Evolutionary conservation across 371 early-diverging fungal species (phyloP).

Genomic region (Fennellomyces sp.): DNA sequence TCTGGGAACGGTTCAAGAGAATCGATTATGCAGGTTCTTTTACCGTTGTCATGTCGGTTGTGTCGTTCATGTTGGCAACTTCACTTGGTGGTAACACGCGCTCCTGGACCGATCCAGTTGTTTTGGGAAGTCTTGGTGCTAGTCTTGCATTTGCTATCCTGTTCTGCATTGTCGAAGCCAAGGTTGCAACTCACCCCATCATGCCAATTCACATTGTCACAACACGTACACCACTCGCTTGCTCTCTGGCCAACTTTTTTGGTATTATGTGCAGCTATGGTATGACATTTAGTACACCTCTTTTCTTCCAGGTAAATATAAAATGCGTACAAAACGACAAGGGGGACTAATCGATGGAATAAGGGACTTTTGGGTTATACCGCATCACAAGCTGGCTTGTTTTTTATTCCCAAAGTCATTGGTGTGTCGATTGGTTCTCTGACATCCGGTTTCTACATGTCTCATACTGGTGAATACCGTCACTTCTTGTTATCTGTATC

Average conservation of each 20-base stretch:
- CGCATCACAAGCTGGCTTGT: constrained; percentile 44
- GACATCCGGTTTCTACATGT: constrained; percentile 44
- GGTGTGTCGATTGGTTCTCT: constrained; percentile 40
- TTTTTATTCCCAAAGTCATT: constrained; percentile 38
- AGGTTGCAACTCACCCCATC: constrained; percentile 61
- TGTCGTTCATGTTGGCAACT: constrained; percentile 62
- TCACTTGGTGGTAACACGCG: constrained; percentile 66
- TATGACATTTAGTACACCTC: constrained; percentile 34
- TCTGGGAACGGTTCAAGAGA: constrained; percentile 54
- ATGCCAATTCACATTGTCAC: constrained; percentile 52
- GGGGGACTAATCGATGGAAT: background rate
- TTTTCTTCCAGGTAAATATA: constrained; percentile 37
- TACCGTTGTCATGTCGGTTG: constrained; percentile 50
- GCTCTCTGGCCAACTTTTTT: constrained; percentile 38
- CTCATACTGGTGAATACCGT: constrained; percentile 45
- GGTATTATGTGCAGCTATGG: constrained; percentile 33
- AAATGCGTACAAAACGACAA: background rate
- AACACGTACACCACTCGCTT: constrained; percentile 41
- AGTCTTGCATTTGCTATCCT: constrained; percentile 40
- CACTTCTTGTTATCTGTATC: constrained; percentile 25
- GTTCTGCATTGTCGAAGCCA: constrained; percentile 64
- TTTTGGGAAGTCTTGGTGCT: constrained; percentile 56
- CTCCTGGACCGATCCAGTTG: constrained; percentile 63
- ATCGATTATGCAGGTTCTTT: constrained; percentile 69
- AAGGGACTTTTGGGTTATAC: constrained; percentile 31